Base-by-base conservation (phyloP, 148 eudicot species). In the Euryodendron excelsum region DNA sequence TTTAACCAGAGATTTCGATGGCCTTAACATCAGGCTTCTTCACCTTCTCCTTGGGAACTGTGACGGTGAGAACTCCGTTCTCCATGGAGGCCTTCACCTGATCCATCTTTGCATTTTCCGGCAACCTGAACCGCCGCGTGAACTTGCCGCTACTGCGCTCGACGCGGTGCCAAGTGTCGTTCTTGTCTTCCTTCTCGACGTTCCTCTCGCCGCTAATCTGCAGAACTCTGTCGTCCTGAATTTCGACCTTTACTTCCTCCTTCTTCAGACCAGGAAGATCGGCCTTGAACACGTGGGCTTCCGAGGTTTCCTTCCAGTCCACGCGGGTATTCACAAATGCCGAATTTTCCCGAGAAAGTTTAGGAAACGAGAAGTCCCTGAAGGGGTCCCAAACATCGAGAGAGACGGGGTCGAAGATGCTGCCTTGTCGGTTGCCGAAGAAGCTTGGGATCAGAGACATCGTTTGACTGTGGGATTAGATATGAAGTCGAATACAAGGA, bases 371-470 rank as follows among this genome's bases (percentile, higher is more conserved):
- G 27, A 20, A 56, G 61, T 56, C 27, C 27, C 27, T 56, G 12
- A 56, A 56, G 27, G 61, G 61, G 61, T n/a, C n/a, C n/a, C n/a
- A n/a, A n/a, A n/a, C n/a, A n/a, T 56, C 61, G 61, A n/a, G 61
- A 6, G 61, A n/a, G 28, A 58, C 20, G 61, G 61, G 61, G 10
- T 58, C 27, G 61, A 58, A 58, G 7, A 12, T 12, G 25, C 27
- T 58, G 61, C 61, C 10, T n/a, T 12, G 28, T 20, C 11, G 6
- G 27, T n/a, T n/a, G 27, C 61, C 11, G 27, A 21, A 58, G 11
- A 58, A 21, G 30, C 61, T 58, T 23, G 25, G 61, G 13, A 58
- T 58, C 61, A 21, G 4, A 5, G 61, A 58, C 61, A 58, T 58
- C 28, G n/a, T n/a, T 58, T 58, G 0, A 0, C 4, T 4, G 18